phyloP scores from a whole-genome alignment of 495 filamentous ascomycete species.

The Hypoxylon fuscum region DNA sequence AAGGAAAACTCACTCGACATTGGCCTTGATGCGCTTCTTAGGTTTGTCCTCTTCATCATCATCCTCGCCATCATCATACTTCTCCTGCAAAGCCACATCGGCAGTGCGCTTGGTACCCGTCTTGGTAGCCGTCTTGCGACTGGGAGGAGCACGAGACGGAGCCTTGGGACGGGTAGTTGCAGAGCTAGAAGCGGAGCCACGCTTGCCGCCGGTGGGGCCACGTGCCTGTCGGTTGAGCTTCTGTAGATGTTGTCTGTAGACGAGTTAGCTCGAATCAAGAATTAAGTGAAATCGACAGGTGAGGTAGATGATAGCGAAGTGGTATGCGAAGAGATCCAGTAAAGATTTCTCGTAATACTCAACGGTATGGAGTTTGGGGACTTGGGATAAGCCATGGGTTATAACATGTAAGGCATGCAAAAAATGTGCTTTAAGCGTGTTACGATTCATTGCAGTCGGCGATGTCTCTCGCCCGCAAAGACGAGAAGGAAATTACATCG shows the following conservation, averaged over 20 bases:
- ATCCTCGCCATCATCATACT: not conserved
- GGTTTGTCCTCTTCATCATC: conserved; percentile 2
- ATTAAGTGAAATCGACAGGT: not conserved
- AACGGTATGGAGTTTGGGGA: no score
- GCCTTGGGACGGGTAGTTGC: not conserved
- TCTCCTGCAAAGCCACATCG: no score
- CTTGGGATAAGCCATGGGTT: no score
- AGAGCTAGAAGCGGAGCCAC: not conserved
- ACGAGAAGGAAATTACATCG: not conserved
- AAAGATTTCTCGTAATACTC: no score
- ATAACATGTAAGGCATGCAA: no score
- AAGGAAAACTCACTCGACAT: not conserved
- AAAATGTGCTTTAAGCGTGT: no score
- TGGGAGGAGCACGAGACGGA: not conserved
- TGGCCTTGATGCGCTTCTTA: conserved; percentile 15
- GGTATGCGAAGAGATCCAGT: no score
- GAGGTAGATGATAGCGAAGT: not conserved
- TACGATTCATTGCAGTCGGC: no score
- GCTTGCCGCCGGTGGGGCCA: not conserved
- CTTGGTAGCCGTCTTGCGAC: not conserved
- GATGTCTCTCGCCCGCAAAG: not conserved
- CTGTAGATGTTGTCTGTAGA: conserved; percentile 26
- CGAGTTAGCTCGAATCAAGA: conserved; percentile 4
- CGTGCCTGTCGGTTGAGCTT: conserved; percentile 1
- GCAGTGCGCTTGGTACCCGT: not conserved